These are phyloP conservation scores for Ophiostoma sp. DNA, from an alignment of 2,329 filamentous ascomycete genomes.

Conservation along the genomic window DNA sequence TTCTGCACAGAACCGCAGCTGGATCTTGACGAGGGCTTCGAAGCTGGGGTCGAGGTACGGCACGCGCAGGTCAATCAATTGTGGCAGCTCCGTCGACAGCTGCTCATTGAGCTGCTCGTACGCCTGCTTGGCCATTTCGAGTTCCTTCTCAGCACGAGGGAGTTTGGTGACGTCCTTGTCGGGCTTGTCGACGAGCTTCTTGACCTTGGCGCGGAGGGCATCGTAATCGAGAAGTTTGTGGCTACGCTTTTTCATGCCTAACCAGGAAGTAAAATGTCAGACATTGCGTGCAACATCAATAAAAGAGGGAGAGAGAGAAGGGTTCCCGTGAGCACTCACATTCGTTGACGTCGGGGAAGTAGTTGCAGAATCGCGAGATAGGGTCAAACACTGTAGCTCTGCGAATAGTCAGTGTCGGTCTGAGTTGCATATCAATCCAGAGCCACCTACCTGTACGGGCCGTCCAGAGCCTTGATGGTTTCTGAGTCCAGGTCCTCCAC, in stretches of 20 bases:
- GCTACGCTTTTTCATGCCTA: slow-evolving; percentile 87
- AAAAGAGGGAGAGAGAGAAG: too few species aligned
- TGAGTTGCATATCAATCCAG: neutral
- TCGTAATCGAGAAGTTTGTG: slow-evolving; percentile 99
- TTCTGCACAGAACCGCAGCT: slow-evolving; percentile 95
- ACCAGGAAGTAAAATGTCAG: neutral
- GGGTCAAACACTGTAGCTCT: slow-evolving; percentile 86
- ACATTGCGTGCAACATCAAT: neutral
- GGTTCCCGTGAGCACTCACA: slow-evolving; percentile 47
- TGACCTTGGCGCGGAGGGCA: slow-evolving; percentile 90
- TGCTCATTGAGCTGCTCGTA: slow-evolving; percentile 99
- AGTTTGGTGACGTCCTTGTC: slow-evolving; percentile 98
- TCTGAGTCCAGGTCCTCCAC: slow-evolving; percentile 97
- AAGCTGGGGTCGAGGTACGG: slow-evolving; percentile 97
- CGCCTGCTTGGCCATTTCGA: slow-evolving; percentile 86
- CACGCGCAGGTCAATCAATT: slow-evolving; percentile 93
- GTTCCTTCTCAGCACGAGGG: slow-evolving; percentile 92
- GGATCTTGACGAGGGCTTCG: slow-evolving; percentile 97
- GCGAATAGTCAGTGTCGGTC: neutral
- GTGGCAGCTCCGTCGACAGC: slow-evolving; percentile 85
- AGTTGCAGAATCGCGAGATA: slow-evolving; percentile 93
- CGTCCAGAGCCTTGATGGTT: slow-evolving; percentile 96
- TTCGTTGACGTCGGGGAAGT: slow-evolving; percentile 98
- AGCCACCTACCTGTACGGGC: slow-evolving; percentile 70
- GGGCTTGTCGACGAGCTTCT: slow-evolving; percentile 95